Conservation (phyloP, 75 land plant species). For the Isoetes taiwanensis region DNA sequence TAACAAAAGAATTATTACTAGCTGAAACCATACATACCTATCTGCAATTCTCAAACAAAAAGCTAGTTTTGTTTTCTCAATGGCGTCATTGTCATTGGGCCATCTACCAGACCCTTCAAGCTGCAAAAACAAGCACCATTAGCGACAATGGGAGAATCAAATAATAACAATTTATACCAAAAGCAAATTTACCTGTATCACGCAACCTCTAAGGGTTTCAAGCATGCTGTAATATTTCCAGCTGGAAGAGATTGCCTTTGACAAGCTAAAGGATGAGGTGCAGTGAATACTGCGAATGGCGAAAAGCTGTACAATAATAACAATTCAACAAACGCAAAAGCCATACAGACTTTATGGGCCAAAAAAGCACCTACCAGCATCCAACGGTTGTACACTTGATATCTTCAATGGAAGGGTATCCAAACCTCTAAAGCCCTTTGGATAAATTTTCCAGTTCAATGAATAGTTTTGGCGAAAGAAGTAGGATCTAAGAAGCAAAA, state of each 20-base stretch:
- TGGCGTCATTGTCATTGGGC: slow-evolving; percentile 63
- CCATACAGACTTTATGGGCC: too few species aligned
- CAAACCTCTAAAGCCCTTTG: slow-evolving; percentile 36
- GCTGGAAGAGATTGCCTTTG: slow-evolving; percentile 17
- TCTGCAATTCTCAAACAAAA: slow-evolving; percentile 81
- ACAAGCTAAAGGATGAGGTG: slow-evolving; percentile 54
- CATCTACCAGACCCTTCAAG: slow-evolving; percentile 94
- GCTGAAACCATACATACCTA: slow-evolving; percentile 29
- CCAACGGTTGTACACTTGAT: slow-evolving; percentile 73
- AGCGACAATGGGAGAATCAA: neutral
- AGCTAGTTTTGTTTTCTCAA: slow-evolving; percentile 72
- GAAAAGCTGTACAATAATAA: slow-evolving; percentile 40
- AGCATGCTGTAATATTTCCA: slow-evolving; percentile 26
- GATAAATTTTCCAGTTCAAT: slow-evolving; percentile 56
- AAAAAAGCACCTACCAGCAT: too few species aligned
- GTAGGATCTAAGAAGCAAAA: too few species aligned
- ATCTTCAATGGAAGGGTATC: slow-evolving; percentile 64
- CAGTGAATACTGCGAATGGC: slow-evolving; percentile 70
- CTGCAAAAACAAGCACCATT: slow-evolving; percentile 27
- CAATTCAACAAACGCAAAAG: neutral
- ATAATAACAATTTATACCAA: neutral
- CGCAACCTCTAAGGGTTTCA: slow-evolving; percentile 64
- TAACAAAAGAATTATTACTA: neutral
- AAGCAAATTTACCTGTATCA: slow-evolving; percentile 68
- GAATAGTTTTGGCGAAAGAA: slow-evolving; percentile 29